A percentile compares a stretch with the other conserved stretches of the same genome.
phyloP scores from a whole-genome alignment of 208 protist species.

The Trypanosomatidae sp. region DNA sequence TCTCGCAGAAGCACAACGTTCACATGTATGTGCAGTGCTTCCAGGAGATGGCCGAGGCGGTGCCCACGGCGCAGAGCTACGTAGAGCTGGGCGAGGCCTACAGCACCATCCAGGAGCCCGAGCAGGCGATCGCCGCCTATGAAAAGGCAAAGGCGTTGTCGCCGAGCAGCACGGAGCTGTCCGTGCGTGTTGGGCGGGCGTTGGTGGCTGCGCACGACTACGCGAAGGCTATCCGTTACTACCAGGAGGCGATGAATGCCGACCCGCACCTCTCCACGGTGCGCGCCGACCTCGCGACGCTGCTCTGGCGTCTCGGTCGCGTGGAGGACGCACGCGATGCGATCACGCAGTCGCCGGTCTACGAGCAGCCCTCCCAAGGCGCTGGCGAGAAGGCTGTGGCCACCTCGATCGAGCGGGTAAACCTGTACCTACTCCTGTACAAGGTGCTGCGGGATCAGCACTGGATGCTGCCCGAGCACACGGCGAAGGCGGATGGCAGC shows the following conservation, averaged over 20 bases:
- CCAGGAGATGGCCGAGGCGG: slow-evolving; percentile 87
- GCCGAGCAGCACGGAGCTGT: slow-evolving; percentile 78
- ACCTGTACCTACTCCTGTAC: slow-evolving; percentile 85
- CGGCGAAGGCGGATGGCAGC: neutral
- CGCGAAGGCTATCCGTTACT: slow-evolving; percentile 90
- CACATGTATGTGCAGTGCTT: slow-evolving; percentile 84
- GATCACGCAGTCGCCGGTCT: slow-evolving; percentile 54
- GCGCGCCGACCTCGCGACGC: slow-evolving; percentile 90
- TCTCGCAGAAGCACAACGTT: slow-evolving; percentile 79
- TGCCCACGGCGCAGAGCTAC: slow-evolving; percentile 71
- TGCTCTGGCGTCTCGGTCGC: slow-evolving; percentile 88
- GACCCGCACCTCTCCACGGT: slow-evolving; percentile 75
- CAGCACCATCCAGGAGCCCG: slow-evolving; percentile 84
- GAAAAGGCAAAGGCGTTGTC: slow-evolving; percentile 87
- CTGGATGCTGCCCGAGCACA: slow-evolving; percentile 13
- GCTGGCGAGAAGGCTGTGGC: neutral
- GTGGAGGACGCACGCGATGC: slow-evolving; percentile 55
- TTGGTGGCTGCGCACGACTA: slow-evolving; percentile 95
- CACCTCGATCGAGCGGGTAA: slow-evolving; percentile 72
- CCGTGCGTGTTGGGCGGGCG: slow-evolving; percentile 91
- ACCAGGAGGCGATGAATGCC: slow-evolving; percentile 72
- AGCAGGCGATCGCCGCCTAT: slow-evolving; percentile 90
- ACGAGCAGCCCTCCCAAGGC: slow-evolving; percentile 11
- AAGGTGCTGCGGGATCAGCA: slow-evolving; percentile 65
- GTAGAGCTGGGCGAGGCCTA: slow-evolving; percentile 91